Base-by-base conservation (phyloP, 78 protist genomes). In the Isochrysis galbana region DNA sequence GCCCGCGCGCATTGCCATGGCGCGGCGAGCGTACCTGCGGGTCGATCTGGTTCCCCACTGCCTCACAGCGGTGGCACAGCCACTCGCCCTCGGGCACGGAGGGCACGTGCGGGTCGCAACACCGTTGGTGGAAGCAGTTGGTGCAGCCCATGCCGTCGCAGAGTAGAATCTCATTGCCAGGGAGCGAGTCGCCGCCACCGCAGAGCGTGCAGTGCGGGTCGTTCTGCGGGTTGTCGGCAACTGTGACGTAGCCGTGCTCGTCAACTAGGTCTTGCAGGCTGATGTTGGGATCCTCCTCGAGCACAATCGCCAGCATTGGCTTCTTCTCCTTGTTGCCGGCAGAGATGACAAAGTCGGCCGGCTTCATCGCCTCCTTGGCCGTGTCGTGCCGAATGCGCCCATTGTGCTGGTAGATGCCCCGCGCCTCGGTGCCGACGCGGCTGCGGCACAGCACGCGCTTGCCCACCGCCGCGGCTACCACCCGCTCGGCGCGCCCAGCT, bases 171-270 rank as follows among this genome's bases (percentile, higher is more conserved):
- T 80, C 88, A 22, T 80, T 77, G 88, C 54, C 54, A 0, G 34
- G 19, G 29, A 1, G 21, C 88, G 88, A 26, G 29, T 80, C 88
- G 88, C 88, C 88, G 55, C 54, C 88, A 23, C 55, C 87, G 84
- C 84, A 77, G 32, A 10, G 0, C 32, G 1, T 3, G 84, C 84
- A 77, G 84, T 77, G 84, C 84, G 84, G 84, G 84, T 77, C 84
- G 47, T 2, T 11, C 84, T 77, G 84, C 84, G 25, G 19, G 46
- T 39, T 10, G 32, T 17, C 34, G 2, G 46, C n/a, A 23, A 39
- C 47, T 1, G 2, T 34, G 1, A 19, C 11, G 32, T 22, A 17
- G 47, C 84, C 84, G 84, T 77, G 84, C 84, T 1, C 17, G 34
- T 77, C 47, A 1, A 39, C 1, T 17, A 77, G 84, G 34, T 36